These are phyloP conservation scores for Aspergillus hortae DNA, from an alignment of 2,329 filamentous ascomycete genomes.

Conservation along the genomic window DNA sequence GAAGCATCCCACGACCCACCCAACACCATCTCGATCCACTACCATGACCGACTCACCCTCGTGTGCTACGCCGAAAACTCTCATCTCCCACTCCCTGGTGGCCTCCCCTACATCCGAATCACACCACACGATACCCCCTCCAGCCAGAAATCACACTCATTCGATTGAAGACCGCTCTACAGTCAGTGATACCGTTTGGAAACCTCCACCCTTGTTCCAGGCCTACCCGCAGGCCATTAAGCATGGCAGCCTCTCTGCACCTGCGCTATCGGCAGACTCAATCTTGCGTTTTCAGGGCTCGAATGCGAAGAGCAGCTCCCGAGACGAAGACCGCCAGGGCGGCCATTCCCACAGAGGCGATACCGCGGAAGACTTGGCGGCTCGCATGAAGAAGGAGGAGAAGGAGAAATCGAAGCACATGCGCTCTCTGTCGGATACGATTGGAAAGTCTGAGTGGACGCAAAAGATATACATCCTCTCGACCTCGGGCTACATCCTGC, in stretches of 20 bases:
- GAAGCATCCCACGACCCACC: slow-evolving; percentile 14
- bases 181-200: slow-evolving; percentile 47
- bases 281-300: slow-evolving; percentile 56
- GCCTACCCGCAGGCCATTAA: slow-evolving; percentile 81
- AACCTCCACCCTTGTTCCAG: slow-evolving; percentile 75
- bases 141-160: not conserved
- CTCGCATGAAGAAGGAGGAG: slow-evolving; percentile 31
- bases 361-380: slow-evolving; percentile 17
- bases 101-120: slow-evolving; percentile 21
- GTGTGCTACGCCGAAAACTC: slow-evolving; percentile 23
- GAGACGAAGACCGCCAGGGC: slow-evolving; percentile 11
- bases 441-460: slow-evolving; percentile 40
- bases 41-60: slow-evolving; percentile 24
- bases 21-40: slow-evolving; percentile 9
- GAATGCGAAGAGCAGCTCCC: slow-evolving; percentile 15
- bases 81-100: slow-evolving; percentile 20
- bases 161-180: slow-evolving; percentile 20
- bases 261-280: slow-evolving; percentile 64
- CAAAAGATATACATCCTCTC: slow-evolving; percentile 46
- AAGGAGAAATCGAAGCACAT: slow-evolving; percentile 33
- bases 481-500: slow-evolving; percentile 44
- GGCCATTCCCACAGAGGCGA: slow-evolving; percentile 16
- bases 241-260: slow-evolving; percentile 66
- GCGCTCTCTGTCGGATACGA: slow-evolving; percentile 33
- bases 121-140: slow-evolving; percentile 1